A percentile compares a stretch with the other conserved stretches of the same genome.
These are phyloP conservation scores for Lactarius tabidus DNA, from an alignment of 768 basidiomycete species.

Conservation along the genomic window DNA sequence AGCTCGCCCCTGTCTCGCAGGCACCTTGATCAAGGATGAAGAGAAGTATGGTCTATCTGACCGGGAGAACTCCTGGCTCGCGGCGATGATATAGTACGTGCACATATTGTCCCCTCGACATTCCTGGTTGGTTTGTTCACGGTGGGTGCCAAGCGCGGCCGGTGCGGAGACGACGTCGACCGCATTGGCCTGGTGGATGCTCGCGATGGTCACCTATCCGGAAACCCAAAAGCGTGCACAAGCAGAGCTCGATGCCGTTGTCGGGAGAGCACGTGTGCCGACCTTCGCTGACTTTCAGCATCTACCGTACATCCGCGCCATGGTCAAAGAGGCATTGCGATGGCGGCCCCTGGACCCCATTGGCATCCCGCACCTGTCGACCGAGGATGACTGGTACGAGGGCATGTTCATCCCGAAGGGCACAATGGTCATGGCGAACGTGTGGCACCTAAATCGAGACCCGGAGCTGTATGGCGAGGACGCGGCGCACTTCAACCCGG, in stretches of 20 bases:
- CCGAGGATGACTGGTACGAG: slow-evolving; percentile 30
- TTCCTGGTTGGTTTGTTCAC: background rate
- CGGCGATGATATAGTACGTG: background rate
- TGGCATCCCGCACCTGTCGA: slow-evolving; percentile 24
- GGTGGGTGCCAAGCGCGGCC: background rate
- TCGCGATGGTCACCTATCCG: slow-evolving; percentile 4
- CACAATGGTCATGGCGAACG: slow-evolving; percentile 32
- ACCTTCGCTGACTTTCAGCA: slow-evolving; percentile 10
- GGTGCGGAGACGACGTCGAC: background rate
- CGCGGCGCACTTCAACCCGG: slow-evolving; percentile 26
- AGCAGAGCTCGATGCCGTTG: slow-evolving; percentile 14
- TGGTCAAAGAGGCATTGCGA: slow-evolving; percentile 21
- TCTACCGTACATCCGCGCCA: slow-evolving; percentile 18
- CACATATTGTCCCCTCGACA: background rate
- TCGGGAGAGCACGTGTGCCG: slow-evolving; percentile 8
- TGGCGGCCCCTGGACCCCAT: background rate
- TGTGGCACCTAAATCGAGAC: slow-evolving; percentile 28
- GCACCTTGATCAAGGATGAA: background rate
- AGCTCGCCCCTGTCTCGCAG: background rate
- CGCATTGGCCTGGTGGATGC: slow-evolving; percentile 1
- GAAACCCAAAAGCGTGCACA: background rate
- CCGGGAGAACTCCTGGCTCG: background rate
- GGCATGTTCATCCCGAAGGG: slow-evolving; percentile 35
- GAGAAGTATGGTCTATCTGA: background rate
- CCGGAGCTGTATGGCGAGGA: slow-evolving; percentile 29